A percentile compares a stretch with the other conserved stretches of the same genome.
These are phyloP conservation scores for Pyrenula massariospora DNA, from an alignment of 495 filamentous ascomycete genomes.

Conservation along the genomic window DNA sequence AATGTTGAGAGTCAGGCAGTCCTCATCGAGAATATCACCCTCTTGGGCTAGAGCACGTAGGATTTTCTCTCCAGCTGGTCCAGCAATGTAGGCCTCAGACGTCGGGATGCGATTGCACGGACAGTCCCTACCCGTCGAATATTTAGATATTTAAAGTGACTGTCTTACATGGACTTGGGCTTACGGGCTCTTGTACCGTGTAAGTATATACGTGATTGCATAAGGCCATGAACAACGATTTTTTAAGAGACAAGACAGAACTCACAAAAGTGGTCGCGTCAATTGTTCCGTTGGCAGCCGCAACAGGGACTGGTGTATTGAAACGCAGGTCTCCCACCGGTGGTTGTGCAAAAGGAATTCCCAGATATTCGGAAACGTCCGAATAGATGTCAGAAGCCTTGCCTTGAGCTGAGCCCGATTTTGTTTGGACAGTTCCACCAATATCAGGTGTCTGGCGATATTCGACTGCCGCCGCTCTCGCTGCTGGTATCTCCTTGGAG, in stretches of 20 bases:
- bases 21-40: constrained; percentile 15
- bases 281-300: constrained; percentile 1
- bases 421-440: constrained; percentile 9
- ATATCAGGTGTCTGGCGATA: not conserved
- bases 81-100: constrained; percentile 6
- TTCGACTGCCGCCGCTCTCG: not conserved
- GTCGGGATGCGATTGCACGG: constrained; percentile 9
- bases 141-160: not conserved
- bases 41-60: constrained; percentile 4
- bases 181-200: not conserved
- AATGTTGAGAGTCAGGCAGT: constrained; percentile 26
- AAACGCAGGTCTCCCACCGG: constrained; percentile 16
- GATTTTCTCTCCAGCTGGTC: constrained; percentile 9
- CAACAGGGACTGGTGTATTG: not conserved
- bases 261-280: constrained; percentile 16
- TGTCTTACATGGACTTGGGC: not conserved
- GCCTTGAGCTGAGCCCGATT: constrained; percentile 27
- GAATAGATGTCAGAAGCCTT: constrained; percentile 24
- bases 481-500: not conserved
- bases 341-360: constrained; percentile 1
- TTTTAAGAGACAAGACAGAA: too few relatives aligned
- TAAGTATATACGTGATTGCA: not conserved
- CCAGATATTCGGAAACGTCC: constrained; percentile 17
- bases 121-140: constrained; percentile 3
- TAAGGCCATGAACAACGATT: too few relatives aligned